Evolutionary conservation across 164 flowering plant genomes (phyloP).

Genomic region (Tetrastigma voinierianum): DNA sequence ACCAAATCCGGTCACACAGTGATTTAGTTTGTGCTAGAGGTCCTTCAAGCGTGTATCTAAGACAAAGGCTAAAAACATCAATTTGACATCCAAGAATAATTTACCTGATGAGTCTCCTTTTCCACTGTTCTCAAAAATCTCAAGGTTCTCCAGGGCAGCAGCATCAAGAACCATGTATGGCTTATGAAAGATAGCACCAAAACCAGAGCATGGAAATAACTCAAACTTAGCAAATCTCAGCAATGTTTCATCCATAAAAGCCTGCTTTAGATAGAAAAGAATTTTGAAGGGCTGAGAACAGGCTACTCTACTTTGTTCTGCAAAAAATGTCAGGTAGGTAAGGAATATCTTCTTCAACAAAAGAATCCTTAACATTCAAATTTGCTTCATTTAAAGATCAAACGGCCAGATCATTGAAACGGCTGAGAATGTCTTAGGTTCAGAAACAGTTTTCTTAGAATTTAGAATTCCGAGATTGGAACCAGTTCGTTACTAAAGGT

Average conservation of each 20-base stretch:
- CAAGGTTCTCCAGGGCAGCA: slow-evolving; percentile 92
- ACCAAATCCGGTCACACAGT: slow-evolving; percentile 92
- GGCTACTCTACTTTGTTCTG: no score
- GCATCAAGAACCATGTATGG: slow-evolving; percentile 90
- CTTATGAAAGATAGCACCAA: slow-evolving; percentile 45
- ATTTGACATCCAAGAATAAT: not conserved
- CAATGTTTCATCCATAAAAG: slow-evolving; percentile 77
- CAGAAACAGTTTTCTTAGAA: slow-evolving; percentile 72
- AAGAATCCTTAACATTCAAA: slow-evolving; percentile 9
- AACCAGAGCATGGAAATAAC: slow-evolving; percentile 63
- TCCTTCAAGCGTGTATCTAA: slow-evolving; percentile 70
- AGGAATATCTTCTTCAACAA: slow-evolving; percentile 17
- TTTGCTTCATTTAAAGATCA: slow-evolving; percentile 14
- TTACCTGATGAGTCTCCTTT: slow-evolving; percentile 81
- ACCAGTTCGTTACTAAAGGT: slow-evolving; percentile 76
- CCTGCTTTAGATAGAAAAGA: slow-evolving; percentile 76
- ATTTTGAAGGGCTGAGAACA: no score
- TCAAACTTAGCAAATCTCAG: slow-evolving; percentile 93
- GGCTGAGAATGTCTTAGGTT: slow-evolving; percentile 48
- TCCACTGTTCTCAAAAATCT: slow-evolving; percentile 86
- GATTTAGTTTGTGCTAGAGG: slow-evolving; percentile 86
- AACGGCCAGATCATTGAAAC: slow-evolving; percentile 20
- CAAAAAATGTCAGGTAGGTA: slow-evolving; percentile 63
- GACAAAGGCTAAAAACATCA: slow-evolving; percentile 8
- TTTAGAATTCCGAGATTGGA: slow-evolving; percentile 79